Conservation (phyloP, 2,329 filamentous ascomycete genomes). For the Venturiaceae sp. region DNA sequence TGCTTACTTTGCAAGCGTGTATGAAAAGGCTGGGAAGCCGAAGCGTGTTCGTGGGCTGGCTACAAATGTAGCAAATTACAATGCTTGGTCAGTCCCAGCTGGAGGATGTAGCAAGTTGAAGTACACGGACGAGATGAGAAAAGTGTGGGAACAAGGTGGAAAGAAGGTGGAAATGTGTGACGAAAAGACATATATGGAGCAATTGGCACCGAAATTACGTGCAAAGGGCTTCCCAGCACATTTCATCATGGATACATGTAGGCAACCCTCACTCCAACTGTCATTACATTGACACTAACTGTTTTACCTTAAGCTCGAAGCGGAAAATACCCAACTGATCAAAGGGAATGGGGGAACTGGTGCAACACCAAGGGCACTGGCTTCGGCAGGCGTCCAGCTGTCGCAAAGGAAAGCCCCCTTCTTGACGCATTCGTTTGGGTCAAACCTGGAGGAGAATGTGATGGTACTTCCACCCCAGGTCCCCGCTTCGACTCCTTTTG, state of each 20-base stretch:
- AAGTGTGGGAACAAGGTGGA: neutral
- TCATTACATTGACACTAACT: neutral
- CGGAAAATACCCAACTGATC: conserved; percentile 49
- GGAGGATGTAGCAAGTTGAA: conserved; percentile 17
- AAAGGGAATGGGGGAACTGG: conserved; percentile 54
- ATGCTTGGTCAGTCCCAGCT: conserved; percentile 30
- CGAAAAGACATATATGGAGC: conserved; percentile 43
- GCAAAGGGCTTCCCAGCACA: conserved; percentile 40
- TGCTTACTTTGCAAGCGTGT: conserved; percentile 36
- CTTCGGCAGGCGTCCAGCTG: conserved; percentile 53
- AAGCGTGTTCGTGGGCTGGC: conserved; percentile 41
- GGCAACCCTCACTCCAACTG: neutral
- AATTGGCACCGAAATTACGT: conserved; percentile 38
- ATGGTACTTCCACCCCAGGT: conserved; percentile 35
- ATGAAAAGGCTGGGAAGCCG: conserved; percentile 36
- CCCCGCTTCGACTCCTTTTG: conserved; percentile 46
- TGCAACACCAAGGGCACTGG: conserved; percentile 56
- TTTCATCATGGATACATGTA: conserved; percentile 43
- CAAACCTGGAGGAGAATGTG: conserved; percentile 52
- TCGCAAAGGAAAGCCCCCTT: conserved; percentile 49
- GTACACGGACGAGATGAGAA: conserved; percentile 21
- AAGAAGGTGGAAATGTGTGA: conserved; percentile 40
- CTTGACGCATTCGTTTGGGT: conserved; percentile 62
- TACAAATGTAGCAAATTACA: conserved; percentile 52
- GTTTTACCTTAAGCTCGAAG: conserved; percentile 29